Percentiles rank a stretch among this genome's conserved stretches.
These are phyloP conservation scores for Fusarium siculi DNA, from an alignment of 2,329 filamentous ascomycete species.

Conservation along the genomic window DNA sequence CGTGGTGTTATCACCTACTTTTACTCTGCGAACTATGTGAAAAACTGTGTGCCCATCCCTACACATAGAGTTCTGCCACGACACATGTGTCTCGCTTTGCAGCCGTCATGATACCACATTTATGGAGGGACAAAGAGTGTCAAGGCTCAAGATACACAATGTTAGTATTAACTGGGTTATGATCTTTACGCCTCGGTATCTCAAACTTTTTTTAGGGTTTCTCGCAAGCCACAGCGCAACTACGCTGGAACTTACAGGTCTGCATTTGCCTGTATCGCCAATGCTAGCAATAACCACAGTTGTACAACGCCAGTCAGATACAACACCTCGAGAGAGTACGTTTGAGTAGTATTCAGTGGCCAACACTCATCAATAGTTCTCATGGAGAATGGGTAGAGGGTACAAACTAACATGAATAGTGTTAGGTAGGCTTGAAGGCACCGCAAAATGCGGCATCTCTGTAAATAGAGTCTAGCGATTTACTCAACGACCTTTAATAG, in stretches of 20 bases:
- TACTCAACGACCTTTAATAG: neutral
- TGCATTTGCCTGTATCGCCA: neutral
- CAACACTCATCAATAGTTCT: neutral
- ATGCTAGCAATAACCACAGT: neutral
- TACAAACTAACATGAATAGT: neutral
- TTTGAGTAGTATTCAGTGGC: neutral
- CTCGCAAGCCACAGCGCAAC: neutral
- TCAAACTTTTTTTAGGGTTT: neutral
- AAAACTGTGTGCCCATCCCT: neutral
- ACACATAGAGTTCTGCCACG: neutral
- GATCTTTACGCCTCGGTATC: neutral
- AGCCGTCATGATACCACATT: neutral
- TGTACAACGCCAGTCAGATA: neutral
- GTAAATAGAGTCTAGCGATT: neutral
- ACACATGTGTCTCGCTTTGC: neutral
- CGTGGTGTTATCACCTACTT: no score
- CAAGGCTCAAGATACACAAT: neutral
- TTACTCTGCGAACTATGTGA: neutral
- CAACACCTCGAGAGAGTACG: neutral
- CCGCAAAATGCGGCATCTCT: neutral
- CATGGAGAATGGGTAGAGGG: neutral
- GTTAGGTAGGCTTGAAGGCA: neutral
- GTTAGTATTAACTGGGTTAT: neutral
- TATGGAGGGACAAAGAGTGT: neutral
- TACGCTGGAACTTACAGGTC: constrained; percentile 3